Conservation (phyloP, 2,329 filamentous ascomycete genomes). For the Sporothrix protearum region DNA sequence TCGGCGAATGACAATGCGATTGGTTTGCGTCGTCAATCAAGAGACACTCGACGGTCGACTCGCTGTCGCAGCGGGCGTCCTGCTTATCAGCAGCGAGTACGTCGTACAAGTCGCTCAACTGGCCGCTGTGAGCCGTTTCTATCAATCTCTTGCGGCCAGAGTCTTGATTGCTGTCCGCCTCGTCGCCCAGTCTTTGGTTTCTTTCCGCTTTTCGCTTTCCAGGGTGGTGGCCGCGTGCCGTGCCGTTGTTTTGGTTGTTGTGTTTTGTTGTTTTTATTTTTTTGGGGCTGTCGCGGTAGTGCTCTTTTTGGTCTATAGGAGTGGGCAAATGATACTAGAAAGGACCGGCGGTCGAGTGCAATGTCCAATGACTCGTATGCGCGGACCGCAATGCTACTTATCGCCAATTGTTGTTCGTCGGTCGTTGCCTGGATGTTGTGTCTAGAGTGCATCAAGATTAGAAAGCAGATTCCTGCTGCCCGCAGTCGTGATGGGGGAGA, state of each 20-base stretch:
- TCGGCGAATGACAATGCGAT: conserved; percentile 3
- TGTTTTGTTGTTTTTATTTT: no score
- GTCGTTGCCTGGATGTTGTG: neutral
- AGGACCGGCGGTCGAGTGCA: no score
- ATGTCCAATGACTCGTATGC: neutral
- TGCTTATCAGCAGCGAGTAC: neutral
- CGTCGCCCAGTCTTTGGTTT: neutral
- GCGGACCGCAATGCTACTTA: neutral
- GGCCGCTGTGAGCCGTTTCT: neutral
- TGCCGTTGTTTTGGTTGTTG: neutral
- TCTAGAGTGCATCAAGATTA: neutral
- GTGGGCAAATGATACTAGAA: neutral
- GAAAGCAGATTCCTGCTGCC: neutral
- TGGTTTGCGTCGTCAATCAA: neutral
- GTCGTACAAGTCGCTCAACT: neutral
- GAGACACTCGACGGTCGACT: neutral
- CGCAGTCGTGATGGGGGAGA: neutral
- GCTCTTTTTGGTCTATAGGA: neutral
- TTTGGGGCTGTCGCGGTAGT: neutral
- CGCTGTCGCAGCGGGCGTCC: neutral
- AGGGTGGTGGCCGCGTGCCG: neutral
- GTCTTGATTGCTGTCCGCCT: neutral
- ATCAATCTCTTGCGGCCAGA: neutral
- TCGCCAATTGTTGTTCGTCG: neutral
- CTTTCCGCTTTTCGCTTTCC: neutral